Evolutionary conservation across 2,329 filamentous ascomycete genomes (phyloP).

Genomic region (Colletotrichum lindemuthianum): DNA sequence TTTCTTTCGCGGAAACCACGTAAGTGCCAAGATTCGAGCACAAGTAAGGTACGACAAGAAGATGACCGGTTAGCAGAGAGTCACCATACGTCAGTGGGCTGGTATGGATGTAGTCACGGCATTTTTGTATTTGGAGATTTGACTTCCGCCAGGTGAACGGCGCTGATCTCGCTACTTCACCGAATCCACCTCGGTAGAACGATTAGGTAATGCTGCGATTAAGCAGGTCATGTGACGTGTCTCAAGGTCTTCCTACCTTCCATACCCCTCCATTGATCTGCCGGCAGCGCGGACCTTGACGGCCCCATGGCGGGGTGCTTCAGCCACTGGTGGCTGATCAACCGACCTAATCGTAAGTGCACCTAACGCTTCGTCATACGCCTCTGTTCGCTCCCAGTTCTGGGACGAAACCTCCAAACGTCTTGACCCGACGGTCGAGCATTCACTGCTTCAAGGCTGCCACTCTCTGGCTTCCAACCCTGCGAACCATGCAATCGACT

Average conservation of each 20-base stretch:
- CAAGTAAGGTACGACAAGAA: not conserved
- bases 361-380: conserved; percentile 33
- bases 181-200: not conserved
- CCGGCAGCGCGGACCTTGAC: conserved; percentile 22
- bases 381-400: not conserved
- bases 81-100: too few species aligned
- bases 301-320: conserved; percentile 31
- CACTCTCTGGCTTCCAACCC: conserved; percentile 20
- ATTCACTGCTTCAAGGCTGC: conserved; percentile 22
- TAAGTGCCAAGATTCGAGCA: not conserved
- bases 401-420: conserved; percentile 31
- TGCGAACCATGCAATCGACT: conserved; percentile 20
- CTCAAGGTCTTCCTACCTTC: conserved; percentile 30
- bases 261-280: conserved; percentile 28
- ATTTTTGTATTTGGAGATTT: too few species aligned
- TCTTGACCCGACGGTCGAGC: conserved; percentile 24
- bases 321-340: conserved; percentile 32
- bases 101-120: too few species aligned
- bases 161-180: not conserved
- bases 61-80: not conserved
- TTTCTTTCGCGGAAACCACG: conserved; percentile 14
- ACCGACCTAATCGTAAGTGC: too few species aligned
- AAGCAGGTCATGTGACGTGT: not conserved
- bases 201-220: not conserved
- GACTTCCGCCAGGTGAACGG: too few species aligned